Evolutionary conservation across 805 yeast genomes (phyloP).

Genomic region (Trichomonascus vanleenenianus): DNA sequence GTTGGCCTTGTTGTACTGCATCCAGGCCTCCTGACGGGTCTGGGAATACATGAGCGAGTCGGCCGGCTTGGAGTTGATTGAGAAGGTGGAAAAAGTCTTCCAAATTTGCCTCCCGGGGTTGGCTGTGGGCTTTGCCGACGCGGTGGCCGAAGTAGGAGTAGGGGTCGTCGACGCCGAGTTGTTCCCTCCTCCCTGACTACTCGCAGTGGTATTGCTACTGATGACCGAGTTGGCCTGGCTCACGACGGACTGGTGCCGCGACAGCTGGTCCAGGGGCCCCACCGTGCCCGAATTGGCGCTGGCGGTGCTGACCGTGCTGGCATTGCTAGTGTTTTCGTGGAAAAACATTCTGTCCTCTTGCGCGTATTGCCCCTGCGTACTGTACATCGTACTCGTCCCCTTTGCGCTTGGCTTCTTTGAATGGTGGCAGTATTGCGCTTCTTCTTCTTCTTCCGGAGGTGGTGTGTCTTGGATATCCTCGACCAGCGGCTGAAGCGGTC

Average conservation of each 20-base stretch:
- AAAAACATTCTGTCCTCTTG: too few species aligned
- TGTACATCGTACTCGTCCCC: too few species aligned
- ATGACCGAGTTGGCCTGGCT: background rate
- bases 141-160: background rate
- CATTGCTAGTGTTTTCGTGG: too few species aligned
- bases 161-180: background rate
- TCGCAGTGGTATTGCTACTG: background rate
- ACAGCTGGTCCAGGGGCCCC: background rate
- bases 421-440: too few species aligned
- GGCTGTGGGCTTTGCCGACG: background rate
- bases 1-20: slow-evolving; percentile 20
- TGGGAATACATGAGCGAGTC: slow-evolving; percentile 22
- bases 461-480: too few species aligned
- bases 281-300: too few species aligned
- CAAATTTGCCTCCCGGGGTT: slow-evolving; percentile 5
- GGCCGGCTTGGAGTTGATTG: slow-evolving; percentile 15
- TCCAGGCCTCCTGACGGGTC: slow-evolving; percentile 26
- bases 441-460: too few species aligned
- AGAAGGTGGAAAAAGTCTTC: slow-evolving; percentile 15
- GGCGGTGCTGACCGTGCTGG: too few species aligned
- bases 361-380: too few species aligned
- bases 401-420: too few species aligned
- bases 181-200: too few species aligned
- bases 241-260: background rate
- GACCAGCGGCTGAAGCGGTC: too few species aligned